Conservation (phyloP, 352 stramenopile genomes). For the Pythium dissotocum region DNA sequence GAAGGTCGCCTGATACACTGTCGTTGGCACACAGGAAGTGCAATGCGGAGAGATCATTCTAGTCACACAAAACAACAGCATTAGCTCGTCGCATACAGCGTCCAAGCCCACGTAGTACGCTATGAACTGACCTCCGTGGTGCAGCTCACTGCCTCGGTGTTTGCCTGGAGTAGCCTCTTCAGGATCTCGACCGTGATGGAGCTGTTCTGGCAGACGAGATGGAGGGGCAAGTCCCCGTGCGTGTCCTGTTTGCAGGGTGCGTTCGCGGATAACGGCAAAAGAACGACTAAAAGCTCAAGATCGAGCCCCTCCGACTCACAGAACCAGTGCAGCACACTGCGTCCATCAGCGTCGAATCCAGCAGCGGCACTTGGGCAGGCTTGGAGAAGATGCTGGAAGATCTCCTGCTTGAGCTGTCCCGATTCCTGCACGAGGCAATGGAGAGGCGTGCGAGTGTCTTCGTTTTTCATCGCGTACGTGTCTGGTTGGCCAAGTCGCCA, state of each 20-base stretch:
- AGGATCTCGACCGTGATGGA: slow-evolving; percentile 35
- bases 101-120: too few relatives aligned
- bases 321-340: slow-evolving; percentile 60
- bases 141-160: slow-evolving; percentile 34
- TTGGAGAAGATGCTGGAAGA: slow-evolving; percentile 42
- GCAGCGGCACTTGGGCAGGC: slow-evolving; percentile 33
- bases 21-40: slow-evolving; percentile 60
- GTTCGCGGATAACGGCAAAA: slow-evolving; percentile 29
- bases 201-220: slow-evolving; percentile 53
- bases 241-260: slow-evolving; percentile 13
- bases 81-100: not conserved
- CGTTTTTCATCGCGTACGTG: slow-evolving; percentile 42
- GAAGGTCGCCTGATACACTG: slow-evolving; percentile 36
- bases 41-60: slow-evolving; percentile 48
- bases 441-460: slow-evolving; percentile 35
- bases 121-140: slow-evolving; percentile 32
- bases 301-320: slow-evolving; percentile 38
- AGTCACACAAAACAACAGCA: not conserved
- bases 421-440: slow-evolving; percentile 40
- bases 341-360: slow-evolving; percentile 41
- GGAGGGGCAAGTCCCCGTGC: slow-evolving; percentile 52
- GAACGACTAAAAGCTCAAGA: slow-evolving; percentile 15
- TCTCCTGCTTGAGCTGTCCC: slow-evolving; percentile 29
- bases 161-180: slow-evolving; percentile 29
- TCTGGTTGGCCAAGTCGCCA: slow-evolving; percentile 36